Evolutionary conservation across 2,329 filamentous ascomycete genomes (phyloP), one percentile per base, ranked within the genome.

Genomic region (Fusarium tricinctum): DNA sequence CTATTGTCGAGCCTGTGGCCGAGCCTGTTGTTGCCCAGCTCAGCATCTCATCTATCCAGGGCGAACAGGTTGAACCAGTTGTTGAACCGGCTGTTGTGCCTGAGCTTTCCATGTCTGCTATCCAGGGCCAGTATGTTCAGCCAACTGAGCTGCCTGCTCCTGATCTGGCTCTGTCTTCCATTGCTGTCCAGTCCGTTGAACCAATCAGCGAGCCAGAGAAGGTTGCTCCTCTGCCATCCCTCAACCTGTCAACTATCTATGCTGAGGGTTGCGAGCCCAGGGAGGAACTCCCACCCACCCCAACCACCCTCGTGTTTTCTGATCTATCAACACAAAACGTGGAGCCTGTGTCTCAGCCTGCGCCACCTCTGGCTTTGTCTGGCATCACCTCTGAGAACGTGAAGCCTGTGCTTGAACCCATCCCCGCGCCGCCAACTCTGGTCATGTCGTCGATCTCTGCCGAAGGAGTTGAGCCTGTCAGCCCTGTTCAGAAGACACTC

Each of bases 401-500:
- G 32, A 73, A 78, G 58, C 79, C 79, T 6, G 66, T 78, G 15
- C 52, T 68, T 9, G 75, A 74, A 22, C 55, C 69, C 28, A 30
- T 60, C 13, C 68, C 72, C 9, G 23, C 68, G 4, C 72, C 68
- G 1, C 76, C 78, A 7, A 22, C 67, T 10, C 66, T 84, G 22
- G 77, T 72, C 0, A 68, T 83, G 35, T 83, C 82, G 4, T 69
- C 75, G 2, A 76, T 83, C 47, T 55, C 76, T 20, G 65, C 77
- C 5, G 73, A 82, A 65, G 73, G 75, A 7, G 72, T 81, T 2
- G 76, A 80, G 17, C 86, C 86, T 14, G 74, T 81, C 14, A 74
- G 77, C 17, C 77, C 78, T 1, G 57, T 74, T n/a, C 52, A 58
- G 22, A 69, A 71, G 51, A 58, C 60, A n/a, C 65, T 67, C 12